Percentiles rank a stretch among this genome's conserved stretches.
Conservation (phyloP, 2,329 filamentous ascomycete genomes). For the Gaeumannomyces sp. region DNA sequence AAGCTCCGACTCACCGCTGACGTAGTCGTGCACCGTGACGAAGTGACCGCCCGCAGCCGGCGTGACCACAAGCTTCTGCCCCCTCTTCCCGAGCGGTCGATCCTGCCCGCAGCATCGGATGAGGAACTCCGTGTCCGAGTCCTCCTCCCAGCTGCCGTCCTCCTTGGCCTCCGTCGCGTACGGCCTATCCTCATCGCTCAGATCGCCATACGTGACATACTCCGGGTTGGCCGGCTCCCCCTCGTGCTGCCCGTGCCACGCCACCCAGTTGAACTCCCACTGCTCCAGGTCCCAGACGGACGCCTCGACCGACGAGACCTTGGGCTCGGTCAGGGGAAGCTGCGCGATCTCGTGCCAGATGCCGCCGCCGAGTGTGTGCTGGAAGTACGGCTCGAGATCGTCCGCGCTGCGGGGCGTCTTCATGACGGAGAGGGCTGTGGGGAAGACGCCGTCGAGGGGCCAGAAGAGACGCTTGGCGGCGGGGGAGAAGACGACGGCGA, state of each 20-base stretch:
- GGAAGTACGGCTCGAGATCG: too few relatives aligned
- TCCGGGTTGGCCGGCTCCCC: background rate
- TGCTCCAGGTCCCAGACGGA: slow-evolving; percentile 7
- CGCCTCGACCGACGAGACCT: slow-evolving; percentile 13
- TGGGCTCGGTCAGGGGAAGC: slow-evolving; percentile 10
- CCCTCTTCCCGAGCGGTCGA: background rate
- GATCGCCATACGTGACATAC: too few relatives aligned
- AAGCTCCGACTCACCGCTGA: background rate
- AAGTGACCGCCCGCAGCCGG: slow-evolving; percentile 10
- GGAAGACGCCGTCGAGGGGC: too few relatives aligned
- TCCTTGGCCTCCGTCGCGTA: background rate
- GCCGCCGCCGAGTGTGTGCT: background rate
- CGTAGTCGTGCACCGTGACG: slow-evolving; percentile 16
- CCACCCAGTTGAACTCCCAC: slow-evolving; percentile 12
- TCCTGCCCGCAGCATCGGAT: slow-evolving; percentile 28
- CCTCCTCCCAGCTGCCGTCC: slow-evolving; percentile 2
- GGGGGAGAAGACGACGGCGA: too few relatives aligned
- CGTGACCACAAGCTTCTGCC: slow-evolving; percentile 33
- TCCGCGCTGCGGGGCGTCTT: too few relatives aligned
- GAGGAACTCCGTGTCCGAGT: background rate
- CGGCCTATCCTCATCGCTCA: slow-evolving; percentile 4
- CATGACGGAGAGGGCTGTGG: too few relatives aligned
- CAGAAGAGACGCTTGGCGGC: too few relatives aligned
- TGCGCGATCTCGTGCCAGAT: slow-evolving; percentile 10
- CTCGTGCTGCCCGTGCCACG: slow-evolving; percentile 7